Evolutionary conservation across 345 rosid genomes (phyloP), one percentile per base, ranked within the genome.

Genomic region (Acer yangbiense): DNA sequence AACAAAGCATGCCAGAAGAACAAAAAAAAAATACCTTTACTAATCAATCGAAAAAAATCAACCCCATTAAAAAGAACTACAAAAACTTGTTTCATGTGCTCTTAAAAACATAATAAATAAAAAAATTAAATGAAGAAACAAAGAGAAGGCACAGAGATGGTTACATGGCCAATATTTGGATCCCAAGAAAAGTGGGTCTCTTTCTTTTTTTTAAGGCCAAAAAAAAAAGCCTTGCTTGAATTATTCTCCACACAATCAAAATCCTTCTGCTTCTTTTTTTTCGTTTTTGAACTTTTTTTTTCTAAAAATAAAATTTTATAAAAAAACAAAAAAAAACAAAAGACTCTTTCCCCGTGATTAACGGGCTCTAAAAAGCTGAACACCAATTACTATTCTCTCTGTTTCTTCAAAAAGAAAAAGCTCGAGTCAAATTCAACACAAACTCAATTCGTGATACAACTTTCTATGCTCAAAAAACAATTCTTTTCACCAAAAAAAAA

Each of bases 231-330:
- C 68, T 70, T 62, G 72, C 65, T 69, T 76, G 76, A 79, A 76
- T 72, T 81, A 75, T 78, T 81, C 88, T 85, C 85, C 87, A 78
- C 87, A 81, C 77, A 82, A 77, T 54, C 77, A 82, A 77, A 82
- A 77, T 54, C 66, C 13, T 57, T 69, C 60, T 61, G 18, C 21
- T 44, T 63, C 6, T 25, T 72, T 25, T 32, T 9, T 10, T 68
- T 63, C 50, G 18, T 35, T 35, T 50, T 50, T 13, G 58, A 54
- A 14, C 16, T 29, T 63, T 27, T 12, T 44, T 73, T 46, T 4
- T 35, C 67, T 41, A 58, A 82, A 74, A 71, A 75, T 1, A 0
- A 75, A 14, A 4, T 35, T 35, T 35, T 35, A 4, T 35, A 35
- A 12, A 46, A 48, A 10, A n/a, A n/a, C n/a, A n/a, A 20, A 60